Evolutionary conservation across 345 rosid species (phyloP), one percentile per base, ranked within the genome.

Genomic region (Corymbia maculata): DNA sequence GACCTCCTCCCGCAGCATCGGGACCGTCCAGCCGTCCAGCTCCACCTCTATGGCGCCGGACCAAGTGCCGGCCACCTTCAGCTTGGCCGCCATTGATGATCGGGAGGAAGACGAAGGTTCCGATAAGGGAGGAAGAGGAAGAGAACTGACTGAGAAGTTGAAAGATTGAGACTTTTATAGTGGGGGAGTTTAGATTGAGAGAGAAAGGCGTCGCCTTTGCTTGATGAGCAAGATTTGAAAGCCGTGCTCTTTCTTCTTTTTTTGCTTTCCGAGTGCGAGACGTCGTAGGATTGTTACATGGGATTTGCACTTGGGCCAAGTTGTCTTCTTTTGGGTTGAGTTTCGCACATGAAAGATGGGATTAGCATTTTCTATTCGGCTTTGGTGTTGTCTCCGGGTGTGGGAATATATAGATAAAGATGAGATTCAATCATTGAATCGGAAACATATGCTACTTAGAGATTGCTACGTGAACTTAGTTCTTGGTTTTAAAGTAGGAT

Each of bases 1-100:
- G 0, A 97, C 94, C 92, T 96, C 99, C 42, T 93, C 94, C 92
- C 96, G 94, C 91, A 97, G 89, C 97, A 93, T 94, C 75, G 88
- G 87, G 51, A 96, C 92, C n/a, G 97, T 94, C 99, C 98, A 96
- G 42, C 89, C 91, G 59, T 96, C 97, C 88, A 97, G 91, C 87
- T 96, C 98, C 44, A 95, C 95, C 91, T 97, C 97, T 21, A 96
- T n/a, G 16, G 93, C 88, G 59, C 99, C 99, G 2, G 92, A 91
- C 99, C 99, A 96, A 32, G 93, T 93, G 55, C 99, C 99, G n/a
- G 95, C 99, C 42, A 97, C 92, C 94, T 94, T 97, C 88, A 97
- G 91, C 91, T 96, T 96, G 90, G 94, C 94, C 97, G 94, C 94
- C 98, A 93, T 92, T 2, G 57, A 85, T n/a, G 24, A 44, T 79